Evolutionary conservation across 2,329 filamentous ascomycete genomes (phyloP), one percentile per base, ranked within the genome.

Genomic region (Neoarthrinium moseri): DNA sequence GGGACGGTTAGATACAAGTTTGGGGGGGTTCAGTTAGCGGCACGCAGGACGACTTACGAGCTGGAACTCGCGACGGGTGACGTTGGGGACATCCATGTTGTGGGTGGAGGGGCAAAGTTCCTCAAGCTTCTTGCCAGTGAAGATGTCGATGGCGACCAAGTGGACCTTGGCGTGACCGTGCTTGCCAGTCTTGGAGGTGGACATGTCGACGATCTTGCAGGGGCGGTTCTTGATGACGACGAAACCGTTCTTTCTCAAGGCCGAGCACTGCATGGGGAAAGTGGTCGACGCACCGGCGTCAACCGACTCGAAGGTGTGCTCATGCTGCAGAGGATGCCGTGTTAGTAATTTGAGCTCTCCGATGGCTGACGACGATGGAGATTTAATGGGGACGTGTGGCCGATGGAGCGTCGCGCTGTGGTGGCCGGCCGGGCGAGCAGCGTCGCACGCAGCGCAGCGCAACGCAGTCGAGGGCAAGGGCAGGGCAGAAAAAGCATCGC

Each of bases 121-220:
- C 81, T 99, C 94, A 60, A 96, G 83, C 86, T 99, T 99, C 89
- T 96, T 99, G 84, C 82, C 82, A 59, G 91, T 99, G 87, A 99
- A 99, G 81, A 99, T 97, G 74, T 99, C 94, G 72, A 95, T 84
- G 70, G 91, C 94, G 67, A 96, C 87, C 65, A 99, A 80, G 79
- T 99, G 92, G 73, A 99, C 94, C 87, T 99, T 99, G 78, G 94
- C 94, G 89, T 99, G 95, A 75, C 94, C 94, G 88, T 99, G 94
- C 90, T 99, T 99, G 78, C 94, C 94, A 62, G 94, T 99, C 91
- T 99, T 99, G 74, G 94, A 99, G 80, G 94, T 99, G 62, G 91
- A 96, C 95, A 99, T 99, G 70, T 99, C 94, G 74, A 97, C 89
- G 66, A 99, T 99, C 89, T 97, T 99, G 91, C 94, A 99, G 65